Conservation (phyloP, 306 rosid species). For the Prunus mongolica region DNA sequence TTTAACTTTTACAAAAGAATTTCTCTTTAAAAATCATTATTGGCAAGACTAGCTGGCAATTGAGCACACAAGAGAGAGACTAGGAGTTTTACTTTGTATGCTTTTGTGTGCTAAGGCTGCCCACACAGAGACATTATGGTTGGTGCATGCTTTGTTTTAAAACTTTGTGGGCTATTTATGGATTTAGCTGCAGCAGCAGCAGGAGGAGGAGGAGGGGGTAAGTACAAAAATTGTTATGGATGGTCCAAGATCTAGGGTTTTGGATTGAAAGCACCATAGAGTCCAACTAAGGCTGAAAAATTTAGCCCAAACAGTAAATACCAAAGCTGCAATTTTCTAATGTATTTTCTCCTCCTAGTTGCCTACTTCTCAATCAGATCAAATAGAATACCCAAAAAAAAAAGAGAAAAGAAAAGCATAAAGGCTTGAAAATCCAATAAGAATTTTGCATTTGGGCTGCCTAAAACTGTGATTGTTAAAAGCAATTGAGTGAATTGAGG, state of each 20-base stretch:
- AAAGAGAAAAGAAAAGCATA: too few species aligned
- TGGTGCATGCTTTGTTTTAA: conserved; percentile 17
- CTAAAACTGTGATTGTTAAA: too few species aligned
- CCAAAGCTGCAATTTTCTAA: neutral
- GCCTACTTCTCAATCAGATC: too few species aligned
- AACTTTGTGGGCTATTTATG: conserved; percentile 40
- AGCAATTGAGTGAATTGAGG: neutral
- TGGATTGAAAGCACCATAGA: neutral
- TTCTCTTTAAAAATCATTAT: conserved; percentile 14
- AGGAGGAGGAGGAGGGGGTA: neutral
- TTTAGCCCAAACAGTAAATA: neutral
- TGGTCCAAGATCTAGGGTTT: neutral
- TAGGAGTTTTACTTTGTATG: neutral
- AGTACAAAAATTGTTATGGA: neutral
- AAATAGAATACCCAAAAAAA: too few species aligned
- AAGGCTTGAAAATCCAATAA: neutral
- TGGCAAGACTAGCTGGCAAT: conserved; percentile 16
- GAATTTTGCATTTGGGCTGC: neutral
- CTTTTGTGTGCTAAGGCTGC: conserved; percentile 28
- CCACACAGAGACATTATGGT: conserved; percentile 5
- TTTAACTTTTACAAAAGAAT: neutral
- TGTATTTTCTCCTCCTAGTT: neutral
- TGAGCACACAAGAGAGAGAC: conserved; percentile 12
- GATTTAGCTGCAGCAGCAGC: conserved; percentile 1
- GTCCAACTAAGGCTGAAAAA: neutral